Percentiles rank a stretch among this genome's conserved stretches.
Evolutionary conservation across 78 protist species (phyloP).

Genomic region (Dictyostelium intermedium): DNA sequence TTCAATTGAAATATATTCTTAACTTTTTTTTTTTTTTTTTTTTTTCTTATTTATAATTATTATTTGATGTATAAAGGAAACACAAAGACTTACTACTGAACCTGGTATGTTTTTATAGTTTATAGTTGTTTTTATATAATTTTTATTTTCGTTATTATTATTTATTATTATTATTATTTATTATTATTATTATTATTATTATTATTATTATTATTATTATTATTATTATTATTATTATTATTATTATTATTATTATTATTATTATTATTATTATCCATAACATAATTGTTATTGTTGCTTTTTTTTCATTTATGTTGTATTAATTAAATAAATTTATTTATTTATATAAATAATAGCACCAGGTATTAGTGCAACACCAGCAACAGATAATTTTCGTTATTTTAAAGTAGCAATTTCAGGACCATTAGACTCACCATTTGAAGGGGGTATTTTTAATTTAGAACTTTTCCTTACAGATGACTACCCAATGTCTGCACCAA

Average conservation of each 20-base stretch:
- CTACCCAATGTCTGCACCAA: conserved; percentile 98
- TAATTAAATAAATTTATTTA: too few species aligned
- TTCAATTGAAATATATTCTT: neutral
- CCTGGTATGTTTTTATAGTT: conserved; percentile 62
- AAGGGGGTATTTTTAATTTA: conserved; percentile 94
- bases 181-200: too few species aligned
- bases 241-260: too few species aligned
- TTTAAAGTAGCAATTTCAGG: conserved; percentile 94
- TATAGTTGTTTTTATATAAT: neutral
- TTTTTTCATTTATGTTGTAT: too few species aligned
- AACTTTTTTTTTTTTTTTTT: too few species aligned
- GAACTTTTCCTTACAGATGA: conserved; percentile 97
- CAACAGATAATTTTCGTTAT: conserved; percentile 92
- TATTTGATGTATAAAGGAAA: conserved; percentile 35
- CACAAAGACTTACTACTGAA: conserved; percentile 60
- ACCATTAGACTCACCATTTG: conserved; percentile 92
- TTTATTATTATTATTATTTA: too few species aligned
- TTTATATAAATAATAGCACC: conserved; percentile 78
- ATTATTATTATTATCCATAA: too few species aligned
- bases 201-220: too few species aligned
- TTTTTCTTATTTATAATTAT: neutral
- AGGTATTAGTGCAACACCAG: conserved; percentile 94
- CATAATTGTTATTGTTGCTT: too few species aligned
- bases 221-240: too few species aligned
- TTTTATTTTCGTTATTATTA: too few species aligned